A percentile compares a stretch with the other conserved stretches of the same genome.
These are phyloP conservation scores for Monosporozyma aerobia DNA, from an alignment of 805 yeast genomes.

Conservation along the genomic window DNA sequence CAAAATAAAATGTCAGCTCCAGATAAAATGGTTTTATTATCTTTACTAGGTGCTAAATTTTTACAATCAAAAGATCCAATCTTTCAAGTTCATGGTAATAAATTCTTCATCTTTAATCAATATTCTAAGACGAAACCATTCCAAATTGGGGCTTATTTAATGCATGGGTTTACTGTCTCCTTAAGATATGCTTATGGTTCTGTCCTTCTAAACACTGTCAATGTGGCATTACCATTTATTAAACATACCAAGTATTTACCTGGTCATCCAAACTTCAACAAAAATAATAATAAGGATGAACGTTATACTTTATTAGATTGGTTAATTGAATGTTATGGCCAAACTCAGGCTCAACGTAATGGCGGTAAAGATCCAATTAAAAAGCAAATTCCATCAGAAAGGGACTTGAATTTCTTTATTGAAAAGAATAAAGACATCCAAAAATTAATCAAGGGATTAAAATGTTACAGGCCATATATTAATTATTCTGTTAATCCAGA, in stretches of 20 bases:
- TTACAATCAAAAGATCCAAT: slow-evolving; percentile 9
- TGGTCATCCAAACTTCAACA: slow-evolving; percentile 13
- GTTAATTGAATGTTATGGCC: slow-evolving; percentile 15
- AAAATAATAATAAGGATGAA: slow-evolving; percentile 7
- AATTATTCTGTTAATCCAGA: slow-evolving; percentile 17
- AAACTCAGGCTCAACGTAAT: slow-evolving; percentile 3
- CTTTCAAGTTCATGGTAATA: slow-evolving; percentile 17
- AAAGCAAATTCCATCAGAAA: slow-evolving; percentile 6
- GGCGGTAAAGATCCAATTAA: not conserved
- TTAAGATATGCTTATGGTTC: slow-evolving; percentile 15
- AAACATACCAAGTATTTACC: slow-evolving; percentile 19
- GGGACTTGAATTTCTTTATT: slow-evolving; percentile 13
- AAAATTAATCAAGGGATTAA: slow-evolving; percentile 14
- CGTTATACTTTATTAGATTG: slow-evolving; percentile 15
- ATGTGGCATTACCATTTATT: slow-evolving; percentile 13
- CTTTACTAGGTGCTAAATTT: slow-evolving; percentile 16
- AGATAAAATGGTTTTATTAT: slow-evolving; percentile 11
- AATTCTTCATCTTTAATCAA: slow-evolving; percentile 14
- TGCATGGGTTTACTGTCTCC: slow-evolving; percentile 16
- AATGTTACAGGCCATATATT: slow-evolving; percentile 16
- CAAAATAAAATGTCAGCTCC: slow-evolving; percentile 15
- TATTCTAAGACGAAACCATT: slow-evolving; percentile 10
- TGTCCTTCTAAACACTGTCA: slow-evolving; percentile 14
- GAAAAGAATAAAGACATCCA: slow-evolving; percentile 11
- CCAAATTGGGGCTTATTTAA: slow-evolving; percentile 16